These are phyloP conservation scores for Syzygium aqueum DNA, from an alignment of 345 rosid species.

Conservation along the genomic window DNA sequence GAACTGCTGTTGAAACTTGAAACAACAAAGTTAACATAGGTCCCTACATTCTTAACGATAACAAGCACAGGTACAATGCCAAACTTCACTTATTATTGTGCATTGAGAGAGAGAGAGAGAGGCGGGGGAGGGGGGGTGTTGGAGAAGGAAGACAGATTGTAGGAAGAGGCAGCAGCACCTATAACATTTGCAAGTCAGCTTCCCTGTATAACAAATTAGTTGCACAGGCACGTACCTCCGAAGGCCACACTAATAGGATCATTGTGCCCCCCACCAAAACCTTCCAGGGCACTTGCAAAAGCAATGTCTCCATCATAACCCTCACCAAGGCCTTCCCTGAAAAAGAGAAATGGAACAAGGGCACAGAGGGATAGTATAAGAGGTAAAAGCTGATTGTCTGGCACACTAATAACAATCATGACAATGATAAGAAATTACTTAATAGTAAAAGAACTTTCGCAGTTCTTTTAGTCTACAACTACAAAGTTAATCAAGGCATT, in stretches of 20 bases:
- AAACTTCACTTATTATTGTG: not conserved
- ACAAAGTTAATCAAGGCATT: not conserved
- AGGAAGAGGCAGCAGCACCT: not conserved
- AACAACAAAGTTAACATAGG: not conserved
- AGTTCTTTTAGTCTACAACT: not conserved
- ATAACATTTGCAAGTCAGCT: not conserved
- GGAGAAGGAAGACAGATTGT: not conserved
- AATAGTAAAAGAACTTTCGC: not conserved
- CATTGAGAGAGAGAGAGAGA: not conserved
- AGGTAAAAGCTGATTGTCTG: not conserved
- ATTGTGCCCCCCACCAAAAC: conserved; percentile 98
- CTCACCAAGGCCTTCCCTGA: conserved; percentile 73
- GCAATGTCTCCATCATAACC: not conserved
- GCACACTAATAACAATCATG: not conserved
- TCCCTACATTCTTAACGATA: not conserved
- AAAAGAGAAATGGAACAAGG: conserved; percentile 6
- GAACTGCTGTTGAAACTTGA: not conserved
- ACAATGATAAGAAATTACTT: not conserved
- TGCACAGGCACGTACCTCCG: conserved; percentile 52
- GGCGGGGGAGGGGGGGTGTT: too few relatives aligned
- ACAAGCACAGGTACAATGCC: not conserved
- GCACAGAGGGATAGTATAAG: not conserved
- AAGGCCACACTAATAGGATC: conserved; percentile 98
- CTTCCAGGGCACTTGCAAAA: not conserved
- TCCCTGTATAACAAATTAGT: not conserved